Base-by-base conservation (phyloP, 352 stramenopile genomes). In the Globisporangium nodosum region DNA sequence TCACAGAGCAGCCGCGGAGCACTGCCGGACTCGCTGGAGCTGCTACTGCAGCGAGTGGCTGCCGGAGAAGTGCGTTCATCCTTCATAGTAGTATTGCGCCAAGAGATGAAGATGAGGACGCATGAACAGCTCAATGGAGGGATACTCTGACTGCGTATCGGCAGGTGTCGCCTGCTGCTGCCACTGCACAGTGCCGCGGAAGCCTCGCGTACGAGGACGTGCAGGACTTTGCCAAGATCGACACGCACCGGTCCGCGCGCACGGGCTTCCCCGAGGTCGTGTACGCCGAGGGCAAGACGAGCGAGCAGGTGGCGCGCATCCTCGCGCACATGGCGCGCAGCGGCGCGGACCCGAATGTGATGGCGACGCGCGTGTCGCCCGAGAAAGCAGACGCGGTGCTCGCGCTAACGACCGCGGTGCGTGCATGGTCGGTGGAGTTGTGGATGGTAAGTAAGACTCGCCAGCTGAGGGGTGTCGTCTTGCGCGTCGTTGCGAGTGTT, bases 181-280 rank as follows among this genome's bases (percentile, higher is more conserved):
- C 73, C 0, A 63, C 54, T 0, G 54, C 45, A 48, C 69, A 71
- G 16, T 71, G 64, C 27, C 63, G 73, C 48, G 61, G 68, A 5
- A 49, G 43, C 37, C 56, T 64, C 35, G 70, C 78, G 52, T 92
- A 92, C 40, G 66, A 88, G 50, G 61, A 69, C 27, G 65, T 90
- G 11, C 78, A 70, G 2, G 52, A 68, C 6, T 90, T 75, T 37
- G 82, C 80, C 45, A 92, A 92, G 70, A 89, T 98, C 31, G 95
- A 98, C 70, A 95, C 91, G 48, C 79, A 83, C 18, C 76, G 95
- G 15, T 75, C 84, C 6, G 74, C 64, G 43, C 85, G 96, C n/a
- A 96, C 90, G 18, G 94, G 94, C 11, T 98, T 99, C 64, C 96
- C 96, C 0, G 94, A 99, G 56, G 94, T 97, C 42, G 83, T 99